Evolutionary conservation across 352 stramenopile species (phyloP).

Genomic region (Phytophthora sp.): DNA sequence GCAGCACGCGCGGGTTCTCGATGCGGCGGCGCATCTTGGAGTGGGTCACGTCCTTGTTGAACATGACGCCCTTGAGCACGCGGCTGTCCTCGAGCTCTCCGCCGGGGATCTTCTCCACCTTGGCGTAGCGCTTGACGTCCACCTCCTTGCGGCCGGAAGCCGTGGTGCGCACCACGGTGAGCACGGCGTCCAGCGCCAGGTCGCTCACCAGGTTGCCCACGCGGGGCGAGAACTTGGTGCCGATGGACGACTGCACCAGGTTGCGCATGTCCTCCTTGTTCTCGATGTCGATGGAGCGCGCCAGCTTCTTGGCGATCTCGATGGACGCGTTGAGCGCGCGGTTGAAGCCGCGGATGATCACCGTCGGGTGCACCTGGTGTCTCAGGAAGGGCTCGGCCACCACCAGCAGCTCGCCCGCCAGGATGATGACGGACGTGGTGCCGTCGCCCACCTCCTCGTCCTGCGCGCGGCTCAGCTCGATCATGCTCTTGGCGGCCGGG

Average conservation of each 20-base stretch:
- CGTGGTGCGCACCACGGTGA: slow-evolving; percentile 93
- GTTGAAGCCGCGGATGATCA: slow-evolving; percentile 97
- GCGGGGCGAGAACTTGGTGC: slow-evolving; percentile 98
- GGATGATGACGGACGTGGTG: slow-evolving; percentile 99
- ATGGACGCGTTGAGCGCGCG: slow-evolving; percentile 87
- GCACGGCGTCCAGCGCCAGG: slow-evolving; percentile 97
- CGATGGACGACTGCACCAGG: slow-evolving; percentile 97
- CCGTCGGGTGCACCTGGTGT: slow-evolving; percentile 98
- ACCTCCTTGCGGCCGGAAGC: slow-evolving; percentile 94
- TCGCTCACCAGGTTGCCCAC: slow-evolving; percentile 98
- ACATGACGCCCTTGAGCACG: slow-evolving; percentile 99
- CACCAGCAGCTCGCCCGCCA: slow-evolving; percentile 97
- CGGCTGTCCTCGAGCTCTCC: slow-evolving; percentile 95
- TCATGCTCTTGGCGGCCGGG: slow-evolving; percentile 99
- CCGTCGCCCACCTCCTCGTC: slow-evolving; percentile 99
- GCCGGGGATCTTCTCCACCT: slow-evolving; percentile 99
- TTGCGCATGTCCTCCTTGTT: slow-evolving; percentile 96
- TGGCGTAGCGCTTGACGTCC: slow-evolving; percentile 99
- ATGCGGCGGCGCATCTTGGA: slow-evolving; percentile 99
- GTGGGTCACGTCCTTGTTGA: slow-evolving; percentile 99
- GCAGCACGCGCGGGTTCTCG: slow-evolving; percentile 98
- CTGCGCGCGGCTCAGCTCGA: slow-evolving; percentile 98
- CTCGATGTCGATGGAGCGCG: slow-evolving; percentile 94
- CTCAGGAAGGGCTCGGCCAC: slow-evolving; percentile 97
- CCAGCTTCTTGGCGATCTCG: slow-evolving; percentile 93